Conservation (phyloP, 2,329 filamentous ascomycete genomes). For the Gaeumannomyces tritici region DNA sequence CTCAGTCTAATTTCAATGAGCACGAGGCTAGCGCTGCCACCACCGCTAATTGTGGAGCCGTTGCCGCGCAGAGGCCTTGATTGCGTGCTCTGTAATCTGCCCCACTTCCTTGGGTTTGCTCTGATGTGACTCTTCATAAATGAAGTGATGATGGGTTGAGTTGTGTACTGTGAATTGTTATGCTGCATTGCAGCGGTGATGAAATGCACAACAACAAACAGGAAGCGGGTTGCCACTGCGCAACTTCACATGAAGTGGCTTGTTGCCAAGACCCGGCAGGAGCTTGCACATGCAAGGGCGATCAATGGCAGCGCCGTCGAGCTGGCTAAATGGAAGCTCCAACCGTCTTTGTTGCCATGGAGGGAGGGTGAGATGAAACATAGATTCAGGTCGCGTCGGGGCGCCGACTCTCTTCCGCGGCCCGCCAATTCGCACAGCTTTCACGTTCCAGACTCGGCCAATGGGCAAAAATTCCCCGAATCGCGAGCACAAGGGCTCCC, state of each 20-base stretch:
- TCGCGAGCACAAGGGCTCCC: no score
- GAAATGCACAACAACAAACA: background rate
- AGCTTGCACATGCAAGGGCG: no score
- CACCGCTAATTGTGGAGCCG: background rate
- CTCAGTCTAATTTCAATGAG: background rate
- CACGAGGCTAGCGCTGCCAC: background rate
- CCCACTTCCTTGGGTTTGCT: background rate
- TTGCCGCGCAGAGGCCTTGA: background rate
- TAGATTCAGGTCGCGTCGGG: background rate
- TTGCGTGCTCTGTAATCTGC: background rate
- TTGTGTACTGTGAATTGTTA: background rate
- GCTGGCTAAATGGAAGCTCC: background rate
- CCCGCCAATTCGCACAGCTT: background rate
- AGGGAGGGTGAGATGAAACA: background rate
- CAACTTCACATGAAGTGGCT: no score
- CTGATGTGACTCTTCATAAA: background rate
- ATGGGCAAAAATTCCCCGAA: background rate
- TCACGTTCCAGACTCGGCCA: no score
- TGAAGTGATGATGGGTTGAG: background rate
- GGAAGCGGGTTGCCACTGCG: background rate
- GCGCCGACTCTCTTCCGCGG: background rate
- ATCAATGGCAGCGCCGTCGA: no score
- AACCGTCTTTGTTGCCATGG: background rate
- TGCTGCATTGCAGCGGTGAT: background rate
- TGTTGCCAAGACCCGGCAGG: no score